These are phyloP conservation scores for Tolypocladium paradoxum DNA, from an alignment of 2,329 filamentous ascomycete genomes.

Conservation along the genomic window DNA sequence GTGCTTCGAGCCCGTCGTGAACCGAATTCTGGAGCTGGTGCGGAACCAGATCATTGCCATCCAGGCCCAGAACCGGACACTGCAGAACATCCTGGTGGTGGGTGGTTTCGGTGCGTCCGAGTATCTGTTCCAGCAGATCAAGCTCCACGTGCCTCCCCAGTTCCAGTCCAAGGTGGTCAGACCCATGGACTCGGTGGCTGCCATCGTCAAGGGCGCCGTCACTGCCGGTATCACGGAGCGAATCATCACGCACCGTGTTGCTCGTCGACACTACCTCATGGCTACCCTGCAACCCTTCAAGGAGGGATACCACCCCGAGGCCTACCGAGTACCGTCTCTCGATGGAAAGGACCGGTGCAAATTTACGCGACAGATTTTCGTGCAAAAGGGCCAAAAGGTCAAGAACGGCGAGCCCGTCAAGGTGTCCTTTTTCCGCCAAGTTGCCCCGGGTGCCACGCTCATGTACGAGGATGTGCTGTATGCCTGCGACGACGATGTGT, in stretches of 20 bases:
- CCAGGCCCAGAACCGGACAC: constrained; percentile 84
- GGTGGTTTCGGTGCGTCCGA: constrained; percentile 97
- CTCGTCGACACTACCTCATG: constrained; percentile 97
- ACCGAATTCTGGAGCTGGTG: constrained; percentile 90
- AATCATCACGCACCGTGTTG: constrained; percentile 92
- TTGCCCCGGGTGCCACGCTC: constrained; percentile 89
- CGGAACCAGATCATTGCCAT: constrained; percentile 98
- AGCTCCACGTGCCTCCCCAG: constrained; percentile 92
- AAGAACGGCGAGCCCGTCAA: constrained; percentile 99
- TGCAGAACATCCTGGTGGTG: constrained; percentile 95
- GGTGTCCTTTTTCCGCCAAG: constrained; percentile 96
- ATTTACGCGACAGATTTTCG: constrained; percentile 95
- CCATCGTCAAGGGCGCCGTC: constrained; percentile 96
- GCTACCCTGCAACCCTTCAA: constrained; percentile 97
- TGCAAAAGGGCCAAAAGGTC: constrained; percentile 96
- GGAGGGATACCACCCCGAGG: constrained; percentile 95
- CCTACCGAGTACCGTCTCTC: constrained; percentile 90
- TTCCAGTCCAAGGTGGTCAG: constrained; percentile 98
- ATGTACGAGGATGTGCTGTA: constrained; percentile 99
- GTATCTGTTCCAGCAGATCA: constrained; percentile 99
- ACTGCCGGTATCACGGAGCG: constrained; percentile 96
- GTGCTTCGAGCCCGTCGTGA: constrained; percentile 97
- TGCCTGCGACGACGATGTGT: constrained; percentile 95
- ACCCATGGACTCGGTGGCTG: constrained; percentile 97
- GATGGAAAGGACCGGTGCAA: constrained; percentile 98